Evolutionary conservation across 2,329 filamentous ascomycete genomes (phyloP).

Genomic region (Botrytis paeoniae): DNA sequence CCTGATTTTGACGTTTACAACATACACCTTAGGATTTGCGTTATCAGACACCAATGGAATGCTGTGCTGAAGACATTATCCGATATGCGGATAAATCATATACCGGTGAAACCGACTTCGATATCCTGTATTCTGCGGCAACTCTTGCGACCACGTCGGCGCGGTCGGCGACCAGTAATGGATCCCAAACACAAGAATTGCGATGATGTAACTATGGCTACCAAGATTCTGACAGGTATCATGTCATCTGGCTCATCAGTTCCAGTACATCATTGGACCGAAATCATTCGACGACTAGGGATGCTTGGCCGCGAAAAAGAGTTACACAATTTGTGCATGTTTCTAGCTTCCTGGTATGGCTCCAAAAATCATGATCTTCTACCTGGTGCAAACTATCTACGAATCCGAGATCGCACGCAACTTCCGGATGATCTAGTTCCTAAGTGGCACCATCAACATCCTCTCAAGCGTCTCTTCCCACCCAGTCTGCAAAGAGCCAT

Average conservation of each 20-base stretch:
- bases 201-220: slow-evolving; percentile 41
- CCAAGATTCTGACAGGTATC: slow-evolving; percentile 47
- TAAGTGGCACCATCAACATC: slow-evolving; percentile 32
- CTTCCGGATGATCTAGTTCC: slow-evolving; percentile 23
- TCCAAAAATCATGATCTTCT: slow-evolving; percentile 7
- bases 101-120: slow-evolving; percentile 44
- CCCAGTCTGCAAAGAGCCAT: slow-evolving; percentile 45
- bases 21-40: slow-evolving; percentile 44
- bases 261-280: slow-evolving; percentile 49
- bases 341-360: slow-evolving; percentile 45
- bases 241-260: slow-evolving; percentile 45
- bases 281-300: slow-evolving; percentile 57
- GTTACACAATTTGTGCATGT: slow-evolving; percentile 50
- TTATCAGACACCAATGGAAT: slow-evolving; percentile 37
- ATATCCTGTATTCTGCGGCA: slow-evolving; percentile 43
- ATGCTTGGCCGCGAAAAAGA: slow-evolving; percentile 52
- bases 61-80: slow-evolving; percentile 36
- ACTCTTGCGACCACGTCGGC: slow-evolving; percentile 41
- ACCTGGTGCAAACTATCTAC: neutral
- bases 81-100: slow-evolving; percentile 47
- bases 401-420: slow-evolving; percentile 20
- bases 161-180: slow-evolving; percentile 27
- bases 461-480: slow-evolving; percentile 44
- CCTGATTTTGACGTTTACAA: slow-evolving; percentile 45
- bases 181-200: neutral